A percentile compares a stretch with the other conserved stretches of the same genome.
Conservation (phyloP, 176 grass and related monocot genomes). For the Dactylis glomerata region DNA sequence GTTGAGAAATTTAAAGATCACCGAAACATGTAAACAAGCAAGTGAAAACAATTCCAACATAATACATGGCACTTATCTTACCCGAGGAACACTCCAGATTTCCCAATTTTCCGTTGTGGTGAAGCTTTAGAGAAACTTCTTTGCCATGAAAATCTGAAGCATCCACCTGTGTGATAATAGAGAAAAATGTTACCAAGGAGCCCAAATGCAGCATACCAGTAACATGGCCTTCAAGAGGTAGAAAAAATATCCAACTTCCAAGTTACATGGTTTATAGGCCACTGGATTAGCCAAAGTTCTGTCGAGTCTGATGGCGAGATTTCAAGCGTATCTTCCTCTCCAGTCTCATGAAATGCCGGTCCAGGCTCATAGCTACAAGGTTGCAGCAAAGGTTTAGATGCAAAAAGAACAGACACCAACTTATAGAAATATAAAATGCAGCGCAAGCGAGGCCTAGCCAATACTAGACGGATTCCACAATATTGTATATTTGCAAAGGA, state of each 20-base stretch:
- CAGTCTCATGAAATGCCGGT: conserved; percentile 38
- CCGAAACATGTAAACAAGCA: not conserved
- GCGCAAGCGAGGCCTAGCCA: not conserved
- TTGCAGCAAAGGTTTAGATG: conserved; percentile 17
- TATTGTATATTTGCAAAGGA: not conserved
- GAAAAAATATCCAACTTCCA: not conserved
- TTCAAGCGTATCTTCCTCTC: conserved; percentile 37
- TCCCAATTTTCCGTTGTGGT: conserved; percentile 49
- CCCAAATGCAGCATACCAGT: conserved; percentile 3
- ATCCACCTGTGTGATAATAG: conserved; percentile 44
- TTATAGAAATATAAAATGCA: not conserved
- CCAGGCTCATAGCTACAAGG: conserved; percentile 60
- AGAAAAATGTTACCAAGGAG: not conserved
- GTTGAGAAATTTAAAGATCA: conserved; percentile 6
- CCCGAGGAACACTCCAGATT: conserved; percentile 62
- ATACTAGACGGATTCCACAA: not conserved
- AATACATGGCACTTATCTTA: conserved; percentile 19
- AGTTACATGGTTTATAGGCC: conserved; percentile 61
- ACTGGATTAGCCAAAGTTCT: conserved; percentile 89
- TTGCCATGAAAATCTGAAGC: conserved; percentile 57
- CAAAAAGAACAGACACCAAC: not conserved
- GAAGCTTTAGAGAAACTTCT: conserved; percentile 60
- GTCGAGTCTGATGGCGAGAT: conserved; percentile 50
- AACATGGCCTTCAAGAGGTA: too few species aligned
- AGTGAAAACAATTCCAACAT: not conserved